These are phyloP conservation scores for Cyclotella atomus DNA, from an alignment of 108 stramenopile genomes.

Conservation along the genomic window DNA sequence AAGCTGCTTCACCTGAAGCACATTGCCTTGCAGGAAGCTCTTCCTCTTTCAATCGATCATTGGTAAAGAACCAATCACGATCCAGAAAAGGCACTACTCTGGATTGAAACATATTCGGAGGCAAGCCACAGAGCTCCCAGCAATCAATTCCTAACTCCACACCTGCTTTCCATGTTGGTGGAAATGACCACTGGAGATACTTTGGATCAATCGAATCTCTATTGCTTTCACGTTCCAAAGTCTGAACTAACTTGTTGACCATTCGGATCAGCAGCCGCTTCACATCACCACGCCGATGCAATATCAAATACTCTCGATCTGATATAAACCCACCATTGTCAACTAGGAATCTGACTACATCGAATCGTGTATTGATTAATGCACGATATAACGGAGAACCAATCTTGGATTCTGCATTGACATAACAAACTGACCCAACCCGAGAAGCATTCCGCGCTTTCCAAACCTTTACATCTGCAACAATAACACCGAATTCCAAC, in stretches of 20 bases:
- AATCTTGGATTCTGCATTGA: constrained; percentile 9
- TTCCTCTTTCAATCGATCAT: neutral
- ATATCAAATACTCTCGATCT: constrained; percentile 28
- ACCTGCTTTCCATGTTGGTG: constrained; percentile 44
- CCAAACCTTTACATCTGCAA: constrained; percentile 25
- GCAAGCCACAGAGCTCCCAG: constrained; percentile 40
- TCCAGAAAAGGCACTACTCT: constrained; percentile 30
- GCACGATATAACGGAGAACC: constrained; percentile 22
- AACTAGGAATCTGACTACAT: constrained; percentile 30
- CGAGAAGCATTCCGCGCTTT: neutral
- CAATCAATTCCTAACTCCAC: constrained; percentile 9
- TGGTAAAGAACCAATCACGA: constrained; percentile 43
- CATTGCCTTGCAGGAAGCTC: neutral
- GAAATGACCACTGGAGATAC: constrained; percentile 33
- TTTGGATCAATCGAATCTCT: constrained; percentile 21
- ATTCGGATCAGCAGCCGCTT: constrained; percentile 16
- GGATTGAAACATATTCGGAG: constrained; percentile 29
- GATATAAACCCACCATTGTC: constrained; percentile 30
- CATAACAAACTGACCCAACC: constrained; percentile 21
- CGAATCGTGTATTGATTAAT: constrained; percentile 22
- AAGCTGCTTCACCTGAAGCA: neutral
- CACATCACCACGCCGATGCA: constrained; percentile 19
- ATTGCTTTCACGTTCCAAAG: neutral
- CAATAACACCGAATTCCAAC: constrained; percentile 32
- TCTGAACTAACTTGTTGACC: constrained; percentile 3